phyloP scores from a whole-genome alignment of 371 early-diverging fungal species.

The Polyrhizophydium stewartii region DNA sequence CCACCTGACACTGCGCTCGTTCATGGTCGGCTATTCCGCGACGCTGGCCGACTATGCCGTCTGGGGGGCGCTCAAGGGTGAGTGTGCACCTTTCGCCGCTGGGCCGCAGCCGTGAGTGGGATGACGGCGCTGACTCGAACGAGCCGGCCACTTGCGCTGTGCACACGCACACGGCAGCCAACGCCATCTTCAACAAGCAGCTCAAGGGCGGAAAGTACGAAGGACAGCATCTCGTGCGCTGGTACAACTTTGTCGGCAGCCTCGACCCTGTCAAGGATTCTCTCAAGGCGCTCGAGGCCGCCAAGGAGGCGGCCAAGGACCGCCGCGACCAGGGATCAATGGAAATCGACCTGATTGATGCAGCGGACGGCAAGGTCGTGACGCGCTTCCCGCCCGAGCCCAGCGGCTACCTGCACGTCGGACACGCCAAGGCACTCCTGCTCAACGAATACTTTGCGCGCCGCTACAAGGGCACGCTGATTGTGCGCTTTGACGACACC shows the following conservation, averaged over 20 bases:
- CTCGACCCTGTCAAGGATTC: slow-evolving; percentile 55
- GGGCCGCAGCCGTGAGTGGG: background rate
- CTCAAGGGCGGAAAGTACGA: slow-evolving; percentile 68
- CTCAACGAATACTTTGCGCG: slow-evolving; percentile 98
- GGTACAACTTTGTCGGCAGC: slow-evolving; percentile 74
- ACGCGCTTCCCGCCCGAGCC: slow-evolving; percentile 99
- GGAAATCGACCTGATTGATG: slow-evolving; percentile 80
- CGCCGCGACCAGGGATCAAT: slow-evolving; percentile 85
- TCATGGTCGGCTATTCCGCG: slow-evolving; percentile 71
- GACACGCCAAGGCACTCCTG: slow-evolving; percentile 99
- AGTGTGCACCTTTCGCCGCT: background rate
- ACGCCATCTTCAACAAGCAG: slow-evolving; percentile 72
- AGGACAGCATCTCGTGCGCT: slow-evolving; percentile 73
- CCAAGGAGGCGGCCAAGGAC: slow-evolving; percentile 34
- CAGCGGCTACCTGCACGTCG: slow-evolving; percentile 98
- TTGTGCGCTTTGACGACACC: slow-evolving; percentile 99
- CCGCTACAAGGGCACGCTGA: slow-evolving; percentile 87
- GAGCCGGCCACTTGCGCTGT: background rate
- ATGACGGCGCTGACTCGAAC: background rate
- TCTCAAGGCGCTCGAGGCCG: slow-evolving; percentile 47
- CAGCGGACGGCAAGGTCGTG: slow-evolving; percentile 79
- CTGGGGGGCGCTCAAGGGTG: slow-evolving; percentile 83
- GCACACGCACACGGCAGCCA: slow-evolving; percentile 33
- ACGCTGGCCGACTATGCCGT: slow-evolving; percentile 80
- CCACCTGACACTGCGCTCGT: slow-evolving; percentile 64